Evolutionary conservation across 1,139 yeast species (phyloP).

Genomic region (Kurtzmaniella quercitrusa): DNA sequence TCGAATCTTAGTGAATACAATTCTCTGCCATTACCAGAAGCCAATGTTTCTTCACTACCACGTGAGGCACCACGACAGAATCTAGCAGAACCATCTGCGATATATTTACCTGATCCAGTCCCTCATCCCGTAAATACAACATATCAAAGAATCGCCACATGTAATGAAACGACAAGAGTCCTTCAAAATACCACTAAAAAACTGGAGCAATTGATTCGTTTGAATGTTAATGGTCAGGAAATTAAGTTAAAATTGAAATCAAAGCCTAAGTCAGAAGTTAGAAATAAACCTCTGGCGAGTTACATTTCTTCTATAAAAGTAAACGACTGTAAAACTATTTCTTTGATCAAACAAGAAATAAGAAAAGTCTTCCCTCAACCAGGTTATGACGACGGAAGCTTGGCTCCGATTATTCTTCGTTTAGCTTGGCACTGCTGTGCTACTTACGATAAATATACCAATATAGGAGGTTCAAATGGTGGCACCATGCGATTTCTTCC

Average conservation of each 20-base stretch:
- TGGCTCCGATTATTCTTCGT: conserved; percentile 60
- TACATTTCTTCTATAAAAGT: conserved; percentile 7
- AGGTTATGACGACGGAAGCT: conserved; percentile 58
- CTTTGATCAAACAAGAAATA: conserved; percentile 13
- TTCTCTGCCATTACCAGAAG: no score
- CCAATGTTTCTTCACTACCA: no score
- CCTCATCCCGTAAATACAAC: no score
- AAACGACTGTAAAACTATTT: conserved; percentile 11
- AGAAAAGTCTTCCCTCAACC: conserved; percentile 10
- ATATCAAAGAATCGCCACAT: no score
- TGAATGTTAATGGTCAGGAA: conserved; percentile 4
- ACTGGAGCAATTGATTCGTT: conserved; percentile 1
- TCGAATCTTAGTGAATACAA: no score
- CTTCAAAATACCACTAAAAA: not conserved
- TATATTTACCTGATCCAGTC: no score
- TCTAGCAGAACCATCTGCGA: no score
- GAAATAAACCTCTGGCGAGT: not conserved
- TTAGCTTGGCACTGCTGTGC: conserved; percentile 74
- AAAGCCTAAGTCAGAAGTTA: not conserved
- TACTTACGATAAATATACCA: conserved; percentile 50
- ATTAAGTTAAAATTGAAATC: conserved; percentile 3
- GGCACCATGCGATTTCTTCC: conserved; percentile 59
- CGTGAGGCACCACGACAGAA: no score
- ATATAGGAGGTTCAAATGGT: conserved; percentile 68
- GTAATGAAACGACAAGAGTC: not conserved